A percentile compares a stretch with the other conserved stretches of the same genome.
phyloP scores from a whole-genome alignment of 805 yeast species.

The Teunomyces kruisii region DNA sequence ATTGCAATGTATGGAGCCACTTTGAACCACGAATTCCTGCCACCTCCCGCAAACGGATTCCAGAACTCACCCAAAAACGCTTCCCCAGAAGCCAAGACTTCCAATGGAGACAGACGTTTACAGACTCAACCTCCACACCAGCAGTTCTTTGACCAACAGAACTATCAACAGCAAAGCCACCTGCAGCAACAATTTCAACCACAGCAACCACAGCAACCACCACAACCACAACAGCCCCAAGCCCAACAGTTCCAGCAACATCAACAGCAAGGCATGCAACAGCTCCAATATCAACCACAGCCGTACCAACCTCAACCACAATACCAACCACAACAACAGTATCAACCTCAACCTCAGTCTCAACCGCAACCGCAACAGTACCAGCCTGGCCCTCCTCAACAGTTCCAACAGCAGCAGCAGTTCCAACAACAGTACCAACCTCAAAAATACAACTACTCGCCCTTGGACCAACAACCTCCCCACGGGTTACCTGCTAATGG shows the following conservation, averaged over 20 bases:
- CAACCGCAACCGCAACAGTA: background rate
- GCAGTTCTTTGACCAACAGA: slow-evolving; percentile 7
- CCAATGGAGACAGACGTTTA: background rate
- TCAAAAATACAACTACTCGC: slow-evolving; percentile 4
- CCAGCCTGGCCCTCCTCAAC: background rate
- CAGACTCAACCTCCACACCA: slow-evolving; percentile 3
- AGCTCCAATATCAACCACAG: slow-evolving; percentile 1
- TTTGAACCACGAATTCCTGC: slow-evolving; percentile 26
- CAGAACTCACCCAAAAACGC: background rate
- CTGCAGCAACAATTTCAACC: background rate
- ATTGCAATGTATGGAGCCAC: slow-evolving; percentile 38
- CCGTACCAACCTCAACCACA: background rate
- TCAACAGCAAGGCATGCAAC: background rate
- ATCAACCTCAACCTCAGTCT: background rate
- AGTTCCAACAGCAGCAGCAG: background rate
- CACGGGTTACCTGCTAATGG: slow-evolving; percentile 34
- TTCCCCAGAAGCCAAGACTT: background rate
- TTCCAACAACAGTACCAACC: background rate
- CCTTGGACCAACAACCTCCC: slow-evolving; percentile 28
- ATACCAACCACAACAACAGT: background rate
- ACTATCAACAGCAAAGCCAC: background rate
- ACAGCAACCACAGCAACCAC: slow-evolving; percentile 3
- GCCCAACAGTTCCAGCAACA: slow-evolving; percentile 7
- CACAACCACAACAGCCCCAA: slow-evolving; percentile 7
- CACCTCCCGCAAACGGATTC: background rate